Conservation (phyloP, 768 basidiomycete genomes). For the Naematelia aurantialba region DNA sequence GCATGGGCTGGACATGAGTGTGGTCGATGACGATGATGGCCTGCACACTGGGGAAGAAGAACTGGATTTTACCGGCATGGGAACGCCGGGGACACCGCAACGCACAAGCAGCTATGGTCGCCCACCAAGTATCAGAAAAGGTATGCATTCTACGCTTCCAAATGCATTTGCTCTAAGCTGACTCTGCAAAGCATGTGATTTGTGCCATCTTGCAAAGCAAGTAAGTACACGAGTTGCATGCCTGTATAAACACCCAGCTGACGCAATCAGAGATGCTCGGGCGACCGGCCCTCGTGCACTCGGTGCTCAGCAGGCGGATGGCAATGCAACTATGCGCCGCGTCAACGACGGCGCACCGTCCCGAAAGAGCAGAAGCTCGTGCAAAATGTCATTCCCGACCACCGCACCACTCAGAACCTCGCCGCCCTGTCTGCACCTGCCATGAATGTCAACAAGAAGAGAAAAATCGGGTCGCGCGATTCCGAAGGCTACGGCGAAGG, state of each 20-base stretch:
- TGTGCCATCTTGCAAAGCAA: slow-evolving; percentile 45
- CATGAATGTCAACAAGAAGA: slow-evolving; percentile 28
- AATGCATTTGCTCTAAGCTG: not conserved
- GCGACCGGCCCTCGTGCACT: slow-evolving; percentile 43
- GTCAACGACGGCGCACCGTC: slow-evolving; percentile 43
- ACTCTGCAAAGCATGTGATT: slow-evolving; percentile 33
- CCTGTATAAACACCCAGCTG: not conserved
- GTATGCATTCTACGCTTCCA: slow-evolving; percentile 13
- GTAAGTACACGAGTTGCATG: slow-evolving; percentile 11
- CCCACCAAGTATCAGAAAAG: slow-evolving; percentile 45
- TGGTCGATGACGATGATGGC: slow-evolving; percentile 21
- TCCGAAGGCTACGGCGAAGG: slow-evolving; percentile 18
- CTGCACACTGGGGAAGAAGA: slow-evolving; percentile 20
- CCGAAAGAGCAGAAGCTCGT: slow-evolving; percentile 34
- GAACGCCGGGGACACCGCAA: slow-evolving; percentile 12
- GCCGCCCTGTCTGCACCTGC: slow-evolving; percentile 5
- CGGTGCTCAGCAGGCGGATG: slow-evolving; percentile 42
- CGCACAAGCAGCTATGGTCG: slow-evolving; percentile 19
- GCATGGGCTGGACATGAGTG: slow-evolving; percentile 29
- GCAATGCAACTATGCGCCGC: slow-evolving; percentile 44
- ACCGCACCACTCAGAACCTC: slow-evolving; percentile 14
- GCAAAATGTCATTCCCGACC: not conserved
- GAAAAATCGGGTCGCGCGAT: slow-evolving; percentile 32
- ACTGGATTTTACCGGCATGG: slow-evolving; percentile 25
- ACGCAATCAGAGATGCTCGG: slow-evolving; percentile 40